Evolutionary conservation across 805 yeast species (phyloP), one percentile per base, ranked within the genome.

Genomic region (Komagataella pastoris): DNA sequence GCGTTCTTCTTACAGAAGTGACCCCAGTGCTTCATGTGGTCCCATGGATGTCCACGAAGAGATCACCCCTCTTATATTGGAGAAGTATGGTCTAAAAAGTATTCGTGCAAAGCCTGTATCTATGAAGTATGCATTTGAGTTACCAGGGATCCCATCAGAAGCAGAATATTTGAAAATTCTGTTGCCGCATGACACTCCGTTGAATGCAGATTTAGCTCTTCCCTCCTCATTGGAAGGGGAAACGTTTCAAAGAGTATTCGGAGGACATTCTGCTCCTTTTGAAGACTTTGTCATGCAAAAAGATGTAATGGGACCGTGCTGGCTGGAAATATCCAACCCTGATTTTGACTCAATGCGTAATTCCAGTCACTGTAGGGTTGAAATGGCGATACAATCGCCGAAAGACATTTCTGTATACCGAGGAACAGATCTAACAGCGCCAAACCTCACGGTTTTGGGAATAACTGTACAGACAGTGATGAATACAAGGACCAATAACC

Each of bases 251-350:
- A 84, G 79, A 53, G 87, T 88, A 2, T 88, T 89, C 68, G 98
- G 98, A 49, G 73, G 87, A 2, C 78, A 73, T 54, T 65, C 93
- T 2, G 75, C 75, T 52, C 71, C 87, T 21, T 89, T 93, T 64
- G 99, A 93, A 69, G 75, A 87, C 10, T 88, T 93, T 65, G 93
- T 88, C 8, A 59, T 90, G 23, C 88, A 83, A 64, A 75, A 86
- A 58, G 82, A 84, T 58, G 75, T 93, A 47, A 90, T 88, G 97
- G 99, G 99, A 7, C 99, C 99, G 3, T 89, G 98, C 64, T 93
- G 99, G 99, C 70, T 93, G 50, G 85, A 85, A 49, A 73, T 93
- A 50, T 71, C 74, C 47, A 74, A 77, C 50, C 84, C 83, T 49
- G 81, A 83, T 55, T 84, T 85, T 58, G 62, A 65, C 21, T 64